These are phyloP conservation scores for Cardiospermum halicacabum DNA, from an alignment of 345 rosid genomes.

Conservation along the genomic window DNA sequence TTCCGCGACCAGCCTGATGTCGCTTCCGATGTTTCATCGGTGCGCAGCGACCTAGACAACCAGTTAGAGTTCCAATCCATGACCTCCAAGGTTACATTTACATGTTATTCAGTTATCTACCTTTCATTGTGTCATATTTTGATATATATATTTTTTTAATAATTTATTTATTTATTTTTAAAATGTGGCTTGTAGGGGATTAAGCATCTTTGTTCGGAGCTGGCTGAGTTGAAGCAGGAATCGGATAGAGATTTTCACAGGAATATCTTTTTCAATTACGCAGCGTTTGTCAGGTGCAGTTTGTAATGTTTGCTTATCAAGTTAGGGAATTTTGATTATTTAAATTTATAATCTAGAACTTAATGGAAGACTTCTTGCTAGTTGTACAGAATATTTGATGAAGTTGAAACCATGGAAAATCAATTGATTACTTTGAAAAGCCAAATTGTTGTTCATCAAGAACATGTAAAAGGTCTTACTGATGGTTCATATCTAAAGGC, in stretches of 20 bases:
- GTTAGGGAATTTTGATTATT: background rate
- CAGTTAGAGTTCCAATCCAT: constrained; percentile 45
- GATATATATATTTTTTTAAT: background rate
- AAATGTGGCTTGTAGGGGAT: constrained; percentile 38
- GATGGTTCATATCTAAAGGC: constrained; percentile 27
- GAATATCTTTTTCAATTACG: constrained; percentile 37
- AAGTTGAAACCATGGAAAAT: constrained; percentile 37
- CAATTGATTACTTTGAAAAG: constrained; percentile 37
- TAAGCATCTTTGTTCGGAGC: constrained; percentile 48
- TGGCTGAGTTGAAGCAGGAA: constrained; percentile 48
- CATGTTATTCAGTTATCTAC: background rate
- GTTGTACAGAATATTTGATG: constrained; percentile 42
- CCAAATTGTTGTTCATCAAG: constrained; percentile 40
- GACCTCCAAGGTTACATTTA: constrained; percentile 47
- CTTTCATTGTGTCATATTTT: background rate
- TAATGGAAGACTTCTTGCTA: background rate
- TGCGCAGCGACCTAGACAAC: constrained; percentile 23
- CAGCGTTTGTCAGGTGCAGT: constrained; percentile 48
- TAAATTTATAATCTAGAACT: background rate
- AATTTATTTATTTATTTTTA: background rate
- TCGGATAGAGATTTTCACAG: constrained; percentile 55
- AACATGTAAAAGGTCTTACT: constrained; percentile 36
- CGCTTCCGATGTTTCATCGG: constrained; percentile 34
- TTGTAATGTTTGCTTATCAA: background rate
- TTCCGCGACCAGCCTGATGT: constrained; percentile 44